A percentile compares a stretch with the other conserved stretches of the same genome.
Conservation (phyloP, 2,329 filamentous ascomycete genomes). For the Ceratocystis lukuohia region DNA sequence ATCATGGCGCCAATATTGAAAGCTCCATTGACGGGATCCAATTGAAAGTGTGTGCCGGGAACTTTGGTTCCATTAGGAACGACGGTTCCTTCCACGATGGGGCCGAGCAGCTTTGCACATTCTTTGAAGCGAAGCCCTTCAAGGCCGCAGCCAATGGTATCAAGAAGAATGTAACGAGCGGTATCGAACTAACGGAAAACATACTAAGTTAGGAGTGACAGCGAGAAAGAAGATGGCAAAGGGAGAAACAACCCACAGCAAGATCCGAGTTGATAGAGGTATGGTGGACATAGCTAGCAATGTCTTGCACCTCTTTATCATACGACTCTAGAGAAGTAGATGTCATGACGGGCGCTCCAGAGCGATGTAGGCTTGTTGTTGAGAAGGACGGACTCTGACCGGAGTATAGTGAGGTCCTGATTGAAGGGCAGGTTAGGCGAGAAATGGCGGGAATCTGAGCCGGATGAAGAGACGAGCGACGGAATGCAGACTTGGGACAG, state of each 20-base stretch:
- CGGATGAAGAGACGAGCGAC: neutral
- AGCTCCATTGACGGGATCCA: constrained; percentile 88
- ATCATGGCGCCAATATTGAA: constrained; percentile 99
- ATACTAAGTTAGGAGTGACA: neutral
- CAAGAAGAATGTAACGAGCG: constrained; percentile 88
- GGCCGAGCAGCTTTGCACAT: constrained; percentile 88
- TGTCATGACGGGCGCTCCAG: constrained; percentile 37
- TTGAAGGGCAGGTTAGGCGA: neutral
- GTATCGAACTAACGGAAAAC: constrained; percentile 61
- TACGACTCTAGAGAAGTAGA: constrained; percentile 44
- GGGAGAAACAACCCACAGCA: constrained; percentile 50
- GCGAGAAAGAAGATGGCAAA: no score
- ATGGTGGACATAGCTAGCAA: constrained; percentile 88
- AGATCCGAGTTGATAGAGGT: constrained; percentile 83
- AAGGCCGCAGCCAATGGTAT: constrained; percentile 91
- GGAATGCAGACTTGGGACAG: constrained; percentile 2
- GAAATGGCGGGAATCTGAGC: neutral
- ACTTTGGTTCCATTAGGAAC: constrained; percentile 89
- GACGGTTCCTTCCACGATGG: constrained; percentile 74
- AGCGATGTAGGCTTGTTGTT: constrained; percentile 22
- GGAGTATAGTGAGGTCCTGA: neutral
- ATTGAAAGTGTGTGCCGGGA: constrained; percentile 80
- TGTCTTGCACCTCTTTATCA: constrained; percentile 87
- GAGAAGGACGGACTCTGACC: constrained; percentile 32
- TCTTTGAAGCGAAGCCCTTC: constrained; percentile 92